These are phyloP conservation scores for Fusarium devonianum DNA, from an alignment of 2,329 filamentous ascomycete species.

Conservation along the genomic window DNA sequence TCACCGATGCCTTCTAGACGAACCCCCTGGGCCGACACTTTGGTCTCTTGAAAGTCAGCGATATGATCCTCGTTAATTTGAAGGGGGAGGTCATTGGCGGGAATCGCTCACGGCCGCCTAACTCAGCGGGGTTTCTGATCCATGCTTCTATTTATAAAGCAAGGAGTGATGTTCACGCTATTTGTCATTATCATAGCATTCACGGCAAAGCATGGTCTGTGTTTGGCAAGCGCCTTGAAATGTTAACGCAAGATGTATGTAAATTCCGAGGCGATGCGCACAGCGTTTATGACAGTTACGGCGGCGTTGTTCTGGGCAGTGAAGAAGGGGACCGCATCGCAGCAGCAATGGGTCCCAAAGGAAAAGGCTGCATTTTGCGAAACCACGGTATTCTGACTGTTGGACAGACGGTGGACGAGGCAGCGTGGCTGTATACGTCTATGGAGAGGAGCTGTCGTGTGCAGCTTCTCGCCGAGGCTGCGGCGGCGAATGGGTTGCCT, in stretches of 20 bases:
- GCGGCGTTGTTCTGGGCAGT: conserved; percentile 67
- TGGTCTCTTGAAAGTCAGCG: conserved; percentile 64
- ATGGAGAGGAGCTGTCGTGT: conserved; percentile 47
- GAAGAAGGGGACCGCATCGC: conserved; percentile 68
- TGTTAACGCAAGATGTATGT: conserved; percentile 66
- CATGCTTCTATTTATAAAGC: conserved; percentile 68
- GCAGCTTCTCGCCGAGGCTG: conserved; percentile 45
- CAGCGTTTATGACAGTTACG: conserved; percentile 66
- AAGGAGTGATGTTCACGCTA: conserved; percentile 65
- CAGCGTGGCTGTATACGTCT: conserved; percentile 64
- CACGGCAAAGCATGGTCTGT: conserved; percentile 68
- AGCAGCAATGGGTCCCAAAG: conserved; percentile 59
- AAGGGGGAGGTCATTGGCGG: conserved; percentile 66
- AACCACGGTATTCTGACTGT: conserved; percentile 72
- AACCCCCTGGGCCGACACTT: conserved; percentile 70
- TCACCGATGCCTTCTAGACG: conserved; percentile 68
- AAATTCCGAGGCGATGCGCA: conserved; percentile 66
- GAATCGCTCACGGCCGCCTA: conserved; percentile 62
- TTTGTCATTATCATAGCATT: conserved; percentile 67
- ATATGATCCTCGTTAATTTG: conserved; percentile 69
- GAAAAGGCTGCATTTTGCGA: conserved; percentile 63
- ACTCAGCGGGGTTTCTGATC: conserved; percentile 69
- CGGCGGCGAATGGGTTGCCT: conserved; percentile 34
- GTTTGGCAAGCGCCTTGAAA: conserved; percentile 65
- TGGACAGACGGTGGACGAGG: conserved; percentile 71